Conservation (phyloP, 495 filamentous ascomycete species). For the Aspergillus bertholletiae region DNA sequence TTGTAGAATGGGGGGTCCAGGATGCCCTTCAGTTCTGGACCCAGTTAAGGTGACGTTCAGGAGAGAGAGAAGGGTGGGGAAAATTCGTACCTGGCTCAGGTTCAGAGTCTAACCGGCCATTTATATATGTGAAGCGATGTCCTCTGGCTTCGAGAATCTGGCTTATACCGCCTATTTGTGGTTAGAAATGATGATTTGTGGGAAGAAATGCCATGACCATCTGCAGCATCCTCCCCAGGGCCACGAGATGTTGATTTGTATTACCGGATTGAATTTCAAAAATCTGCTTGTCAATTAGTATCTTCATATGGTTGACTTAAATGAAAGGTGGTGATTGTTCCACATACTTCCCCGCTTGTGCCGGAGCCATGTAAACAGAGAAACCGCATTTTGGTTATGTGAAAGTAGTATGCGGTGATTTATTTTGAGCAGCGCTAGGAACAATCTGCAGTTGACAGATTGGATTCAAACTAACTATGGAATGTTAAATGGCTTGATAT, state of each 20-base stretch:
- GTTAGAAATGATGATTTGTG: neutral
- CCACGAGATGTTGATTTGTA: neutral
- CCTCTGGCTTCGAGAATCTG: slow-evolving; percentile 29
- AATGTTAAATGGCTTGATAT: neutral
- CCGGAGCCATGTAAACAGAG: slow-evolving; percentile 39
- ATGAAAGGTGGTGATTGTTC: neutral
- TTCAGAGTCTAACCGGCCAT: slow-evolving; percentile 25
- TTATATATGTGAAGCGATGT: slow-evolving; percentile 33
- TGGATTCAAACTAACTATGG: no score
- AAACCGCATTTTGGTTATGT: slow-evolving; percentile 27
- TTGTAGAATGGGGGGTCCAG: slow-evolving; percentile 37
- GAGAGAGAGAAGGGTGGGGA: no score
- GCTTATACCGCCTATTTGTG: slow-evolving; percentile 27
- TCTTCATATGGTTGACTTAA: slow-evolving; percentile 5
- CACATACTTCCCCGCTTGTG: slow-evolving; percentile 33
- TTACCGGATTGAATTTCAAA: slow-evolving; percentile 39
- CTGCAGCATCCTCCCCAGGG: neutral
- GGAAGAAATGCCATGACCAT: neutral
- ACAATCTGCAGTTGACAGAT: neutral
- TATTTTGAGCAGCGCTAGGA: neutral
- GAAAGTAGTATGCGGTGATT: neutral
- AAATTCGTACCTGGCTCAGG: slow-evolving; percentile 26
- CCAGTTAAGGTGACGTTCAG: neutral
- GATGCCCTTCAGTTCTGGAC: slow-evolving; percentile 33
- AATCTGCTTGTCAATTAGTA: slow-evolving; percentile 20